Evolutionary conservation across 129 eudicot species (phyloP), one percentile per base, ranked within the genome.

Genomic region (Erigeron canadensis): DNA sequence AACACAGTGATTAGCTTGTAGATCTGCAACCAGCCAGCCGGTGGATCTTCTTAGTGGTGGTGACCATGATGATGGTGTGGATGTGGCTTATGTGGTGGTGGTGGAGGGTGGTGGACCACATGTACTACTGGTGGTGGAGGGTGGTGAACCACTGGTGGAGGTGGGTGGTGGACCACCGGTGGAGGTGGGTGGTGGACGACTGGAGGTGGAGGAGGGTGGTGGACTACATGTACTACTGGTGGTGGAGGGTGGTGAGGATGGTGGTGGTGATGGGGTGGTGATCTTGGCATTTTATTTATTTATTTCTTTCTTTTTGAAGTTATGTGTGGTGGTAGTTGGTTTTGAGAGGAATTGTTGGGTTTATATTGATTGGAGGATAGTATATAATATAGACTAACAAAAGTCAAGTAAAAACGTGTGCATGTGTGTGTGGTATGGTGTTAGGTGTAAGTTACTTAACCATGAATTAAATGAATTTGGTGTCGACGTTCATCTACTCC

Each of bases 71-170:
- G 76, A 59, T 45, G 73, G 67, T 63, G 82, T 34, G 81, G 76
- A 16, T 73, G 75, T 39, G 78, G 79, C 40, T 66, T 73, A 65
- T 58, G 83, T 8, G 69, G 83, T 59, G 81, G 77, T 51, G 81
- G 81, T 38, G 57, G 58, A 39, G 77, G 77, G 55, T 77, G 66
- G 67, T 61, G 82, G 7, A 64, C 76, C 12, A 70, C 74, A 5
- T 58, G 82, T n/a, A n/a, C n/a, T n/a, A n/a, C n/a, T n/a, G n/a
- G n/a, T 43, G 81, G 77, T 13, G 80, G 80, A 19, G 75, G 75
- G 39, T 76, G 62, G 55, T 48, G 55, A 7, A 48, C 19, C 5
- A 28, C 34, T 3, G 34, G 34, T 28, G 81, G 77, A 15, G 80
- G 80, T 21, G 70, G 75, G 39, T 76, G 62, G 55, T 45, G 50